Base-by-base conservation (phyloP, 495 filamentous ascomycete species). In the Penicillium malachiteum region DNA sequence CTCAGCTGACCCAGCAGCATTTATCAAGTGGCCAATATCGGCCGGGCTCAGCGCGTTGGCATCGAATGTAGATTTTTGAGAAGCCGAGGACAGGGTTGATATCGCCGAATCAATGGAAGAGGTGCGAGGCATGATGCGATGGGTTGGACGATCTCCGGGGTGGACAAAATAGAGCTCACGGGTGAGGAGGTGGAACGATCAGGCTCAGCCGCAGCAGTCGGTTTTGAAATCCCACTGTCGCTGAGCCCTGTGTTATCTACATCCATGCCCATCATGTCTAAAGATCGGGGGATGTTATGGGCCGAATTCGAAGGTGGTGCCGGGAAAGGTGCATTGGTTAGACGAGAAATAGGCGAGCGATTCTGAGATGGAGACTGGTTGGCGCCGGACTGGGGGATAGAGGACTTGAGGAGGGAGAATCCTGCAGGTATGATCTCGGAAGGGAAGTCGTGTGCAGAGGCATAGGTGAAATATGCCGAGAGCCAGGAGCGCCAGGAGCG, bases 31-130 rank as follows among this genome's bases (percentile, higher is more conserved):
- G 34, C 81, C 81, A 58, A 94, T 86, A 54, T 94, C 89, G 10
- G 84, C 74, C 50, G 78, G 65, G 39, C 68, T 78, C 12, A 79
- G 55, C 4, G 68, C 57, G 46, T 63, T 76, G 30, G 69, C 70
- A 64, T 91, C 89, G 50, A 85, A 81, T 5, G 86, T 81, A 12
- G 76, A 76, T 62, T 86, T 90, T 43, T 86, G 83, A 7, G 79
- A 76, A 13, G 78, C 80, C n/a, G 86, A 84, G 7, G 91, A 96
- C 40, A 92, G 79, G 5, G 89, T 87, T 1, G 93, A 97, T 26
- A 96, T 89, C 0, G 91, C 89, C 7, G 94, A 96, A 65, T 97
- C 94, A 61, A 97, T 97, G 35, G 94, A 98, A 2, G 91, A 91
- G 45, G 87, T 97, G 57, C 93, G 86, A 51, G 88, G 85, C 61